Conservation (phyloP, 768 basidiomycete species). For the Rubroboletus pulcherrimus region DNA sequence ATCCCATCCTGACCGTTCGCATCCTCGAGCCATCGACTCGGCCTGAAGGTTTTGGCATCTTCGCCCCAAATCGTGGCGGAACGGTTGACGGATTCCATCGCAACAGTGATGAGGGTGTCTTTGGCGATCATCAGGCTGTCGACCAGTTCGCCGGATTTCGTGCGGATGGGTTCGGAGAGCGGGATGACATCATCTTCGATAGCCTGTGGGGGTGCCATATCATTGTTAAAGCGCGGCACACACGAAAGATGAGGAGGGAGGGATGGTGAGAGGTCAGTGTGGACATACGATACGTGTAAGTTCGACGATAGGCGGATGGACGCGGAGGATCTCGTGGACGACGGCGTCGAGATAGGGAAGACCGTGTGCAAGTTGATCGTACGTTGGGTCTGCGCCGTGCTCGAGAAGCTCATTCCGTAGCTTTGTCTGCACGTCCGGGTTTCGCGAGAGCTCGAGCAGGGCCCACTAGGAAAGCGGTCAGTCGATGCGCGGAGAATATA, state of each 20-base stretch:
- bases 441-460: conserved; percentile 23
- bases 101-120: too few relatives aligned
- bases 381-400: conserved; percentile 46
- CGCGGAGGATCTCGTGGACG: conserved; percentile 40
- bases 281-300: not conserved
- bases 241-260: conserved; percentile 10
- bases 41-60: too few relatives aligned
- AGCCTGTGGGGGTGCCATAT: conserved; percentile 29
- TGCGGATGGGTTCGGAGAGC: conserved; percentile 44
- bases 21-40: too few relatives aligned
- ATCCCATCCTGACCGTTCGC: too few relatives aligned
- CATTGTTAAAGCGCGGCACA: not conserved
- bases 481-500: not conserved
- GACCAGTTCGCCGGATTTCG: conserved; percentile 36
- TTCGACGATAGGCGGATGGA: not conserved
- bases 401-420: conserved; percentile 46
- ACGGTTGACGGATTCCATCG: too few relatives aligned
- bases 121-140: conserved; percentile 26
- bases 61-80: too few relatives aligned
- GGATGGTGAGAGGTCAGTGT: conserved; percentile 4
- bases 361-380: conserved; percentile 45
- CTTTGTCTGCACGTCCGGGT: conserved; percentile 28
- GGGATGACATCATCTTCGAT: conserved; percentile 55
- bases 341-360: conserved; percentile 54
- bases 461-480: conserved; percentile 41